These are phyloP conservation scores for Gossypium arboreum DNA, from an alignment of 345 rosid genomes.

Conservation along the genomic window DNA sequence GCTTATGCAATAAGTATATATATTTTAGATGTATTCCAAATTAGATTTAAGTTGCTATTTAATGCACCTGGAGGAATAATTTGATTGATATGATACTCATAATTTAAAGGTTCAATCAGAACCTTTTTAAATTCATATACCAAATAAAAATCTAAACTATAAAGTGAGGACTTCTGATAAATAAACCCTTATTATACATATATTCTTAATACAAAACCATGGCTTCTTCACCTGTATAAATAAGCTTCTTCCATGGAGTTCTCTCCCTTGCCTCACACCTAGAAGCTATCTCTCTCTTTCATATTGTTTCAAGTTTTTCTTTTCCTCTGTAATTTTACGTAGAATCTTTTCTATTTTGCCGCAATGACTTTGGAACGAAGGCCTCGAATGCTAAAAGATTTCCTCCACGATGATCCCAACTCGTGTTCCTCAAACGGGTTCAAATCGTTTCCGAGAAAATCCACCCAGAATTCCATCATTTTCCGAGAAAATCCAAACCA, in stretches of 20 bases:
- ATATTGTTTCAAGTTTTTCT: not conserved
- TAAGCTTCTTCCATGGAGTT: conserved; percentile 45
- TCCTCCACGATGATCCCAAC: conserved; percentile 55
- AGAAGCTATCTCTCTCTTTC: conserved; percentile 58
- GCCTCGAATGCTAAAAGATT: conserved; percentile 70
- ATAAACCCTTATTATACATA: no score
- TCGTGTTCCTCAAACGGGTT: conserved; percentile 43
- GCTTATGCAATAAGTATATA: no score
- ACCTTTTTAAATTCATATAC: no score
- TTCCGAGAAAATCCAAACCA: conserved; percentile 2
- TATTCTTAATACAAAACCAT: not conserved
- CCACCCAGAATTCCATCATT: conserved; percentile 10
- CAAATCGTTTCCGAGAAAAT: conserved; percentile 32
- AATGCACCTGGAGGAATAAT: no score
- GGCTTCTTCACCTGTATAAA: conserved; percentile 24
- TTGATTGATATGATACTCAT: no score
- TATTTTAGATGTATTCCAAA: no score
- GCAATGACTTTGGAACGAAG: conserved; percentile 23
- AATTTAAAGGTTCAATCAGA: no score
- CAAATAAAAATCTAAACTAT: no score
- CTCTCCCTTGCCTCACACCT: conserved; percentile 23
- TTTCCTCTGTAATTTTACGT: not conserved
- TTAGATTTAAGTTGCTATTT: no score
- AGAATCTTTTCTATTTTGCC: not conserved
- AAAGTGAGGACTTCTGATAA: no score